phyloP scores from a whole-genome alignment of 495 filamentous ascomycete genomes.

The Lichenothelia convexa region DNA sequence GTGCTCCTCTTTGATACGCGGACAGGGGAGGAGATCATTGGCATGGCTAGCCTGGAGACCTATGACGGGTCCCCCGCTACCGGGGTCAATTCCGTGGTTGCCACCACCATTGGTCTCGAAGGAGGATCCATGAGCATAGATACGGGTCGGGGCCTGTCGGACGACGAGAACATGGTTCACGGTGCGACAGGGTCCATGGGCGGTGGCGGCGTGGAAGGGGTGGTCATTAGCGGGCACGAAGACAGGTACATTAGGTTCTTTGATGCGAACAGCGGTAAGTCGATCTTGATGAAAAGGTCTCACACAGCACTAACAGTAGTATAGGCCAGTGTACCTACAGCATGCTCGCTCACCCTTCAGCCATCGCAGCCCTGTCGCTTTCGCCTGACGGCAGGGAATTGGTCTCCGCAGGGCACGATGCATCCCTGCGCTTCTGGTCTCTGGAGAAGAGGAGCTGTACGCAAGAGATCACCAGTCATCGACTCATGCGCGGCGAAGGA shows the following conservation, averaged over 20 bases:
- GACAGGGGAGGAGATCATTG: conserved; percentile 75
- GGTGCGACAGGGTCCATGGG: conserved; percentile 71
- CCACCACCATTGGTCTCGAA: conserved; percentile 65
- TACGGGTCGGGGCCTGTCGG: conserved; percentile 36
- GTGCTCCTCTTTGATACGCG: conserved; percentile 83
- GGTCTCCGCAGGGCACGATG: conserved; percentile 90
- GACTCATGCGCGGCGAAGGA: conserved; percentile 85
- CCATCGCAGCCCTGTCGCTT: conserved; percentile 77
- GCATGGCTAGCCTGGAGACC: conserved; percentile 82
- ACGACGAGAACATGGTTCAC: conserved; percentile 49
- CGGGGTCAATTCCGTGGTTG: conserved; percentile 80
- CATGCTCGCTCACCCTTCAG: conserved; percentile 88
- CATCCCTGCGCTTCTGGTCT: conserved; percentile 90
- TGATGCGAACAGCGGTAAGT: conserved; percentile 94
- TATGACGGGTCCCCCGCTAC: conserved; percentile 73
- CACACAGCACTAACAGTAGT: neutral
- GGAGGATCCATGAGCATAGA: conserved; percentile 41
- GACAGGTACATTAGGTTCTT: conserved; percentile 92
- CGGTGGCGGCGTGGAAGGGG: conserved; percentile 56
- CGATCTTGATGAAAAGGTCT: too few species aligned
- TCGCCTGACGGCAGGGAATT: conserved; percentile 87
- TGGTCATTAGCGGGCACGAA: conserved; percentile 88
- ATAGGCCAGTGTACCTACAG: conserved; percentile 96
- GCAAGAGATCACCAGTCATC: conserved; percentile 81
- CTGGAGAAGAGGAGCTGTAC: conserved; percentile 85